Evolutionary conservation across 352 stramenopile species (phyloP), one percentile per base, ranked within the genome.

Genomic region (Pythium utonaiense): DNA sequence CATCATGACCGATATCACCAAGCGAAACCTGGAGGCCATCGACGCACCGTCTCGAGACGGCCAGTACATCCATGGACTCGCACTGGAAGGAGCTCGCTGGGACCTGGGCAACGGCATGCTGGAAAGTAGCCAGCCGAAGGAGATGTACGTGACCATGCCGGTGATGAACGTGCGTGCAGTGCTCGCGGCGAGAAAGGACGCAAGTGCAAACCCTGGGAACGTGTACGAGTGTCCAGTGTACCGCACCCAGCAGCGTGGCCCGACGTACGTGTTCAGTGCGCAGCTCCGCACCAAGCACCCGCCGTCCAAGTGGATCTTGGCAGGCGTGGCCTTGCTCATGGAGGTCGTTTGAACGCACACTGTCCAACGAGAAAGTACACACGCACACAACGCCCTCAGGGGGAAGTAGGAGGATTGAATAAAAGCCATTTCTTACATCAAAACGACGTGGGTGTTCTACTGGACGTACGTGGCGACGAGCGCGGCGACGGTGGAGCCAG

Each of bases 111-210:
- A 79, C 55, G 81, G 86, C 19, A 83, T 90, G 30, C 74, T 98
- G 25, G 88, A 96, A 49, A 69, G 62, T 28, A 92, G 84, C 50
- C 41, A 80, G 30, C 88, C 92, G 0, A 92, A 96, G 73, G 91
- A 98, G 63, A 95, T 98, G 77, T 91, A 94, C 70, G 90, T 89
- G 24, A 16, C 58, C 1, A 97, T 98, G 91, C 92, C 93, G 6
- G 90, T 98, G 22, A 91, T 98, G 48, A 96, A 95, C 53, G 92
- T 76, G 53, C 83, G 90, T 22, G 89, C 88, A 3, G 70, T 91
- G 12, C 69, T 91, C 6, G 57, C 71, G 2, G 62, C 56, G 3
- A 70, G 62, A 45, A 87, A 83, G 40, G 77, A 82, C 21, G 21
- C 69, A 13, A 33, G 67, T 19, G 40, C 64, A 38, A 33, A 36